These are phyloP conservation scores for Entomortierella parvispora DNA, from an alignment of 192 early-diverging fungal species.

Conservation along the genomic window DNA sequence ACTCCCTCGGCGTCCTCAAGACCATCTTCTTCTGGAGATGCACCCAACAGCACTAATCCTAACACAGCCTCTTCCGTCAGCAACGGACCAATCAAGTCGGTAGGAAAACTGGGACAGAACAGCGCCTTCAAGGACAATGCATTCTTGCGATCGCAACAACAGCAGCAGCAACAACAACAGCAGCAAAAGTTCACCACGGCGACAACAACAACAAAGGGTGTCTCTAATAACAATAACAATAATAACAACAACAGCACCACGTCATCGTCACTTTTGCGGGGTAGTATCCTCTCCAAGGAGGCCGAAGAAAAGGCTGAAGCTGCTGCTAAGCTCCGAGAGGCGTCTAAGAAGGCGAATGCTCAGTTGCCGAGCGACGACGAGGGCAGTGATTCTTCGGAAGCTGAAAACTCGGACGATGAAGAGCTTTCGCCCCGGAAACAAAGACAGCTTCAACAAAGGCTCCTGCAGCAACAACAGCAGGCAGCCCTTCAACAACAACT, in stretches of 20 bases:
- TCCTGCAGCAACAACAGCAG: slow-evolving; percentile 4
- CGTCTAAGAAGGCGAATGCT: slow-evolving; percentile 25
- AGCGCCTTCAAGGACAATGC: slow-evolving; percentile 39
- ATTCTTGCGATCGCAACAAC: slow-evolving; percentile 13
- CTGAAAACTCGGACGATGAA: slow-evolving; percentile 20
- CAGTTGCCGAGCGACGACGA: slow-evolving; percentile 46
- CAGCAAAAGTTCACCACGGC: not conserved
- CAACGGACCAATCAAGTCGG: not conserved
- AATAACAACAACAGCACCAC: not conserved
- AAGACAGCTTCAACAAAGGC: slow-evolving; percentile 12
- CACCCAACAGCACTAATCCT: not conserved
- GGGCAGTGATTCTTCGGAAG: slow-evolving; percentile 18
- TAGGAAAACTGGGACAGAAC: slow-evolving; percentile 29
- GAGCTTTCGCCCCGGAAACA: not conserved
- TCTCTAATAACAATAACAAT: not conserved
- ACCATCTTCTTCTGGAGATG: too few relatives aligned
- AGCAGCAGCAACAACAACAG: not conserved
- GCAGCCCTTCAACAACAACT: slow-evolving; percentile 11
- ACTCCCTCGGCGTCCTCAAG: not conserved
- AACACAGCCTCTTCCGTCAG: not conserved
- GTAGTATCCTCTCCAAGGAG: slow-evolving; percentile 7
- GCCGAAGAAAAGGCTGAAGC: slow-evolving; percentile 15
- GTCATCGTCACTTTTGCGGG: slow-evolving; percentile 3
- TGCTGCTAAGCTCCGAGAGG: slow-evolving; percentile 19
- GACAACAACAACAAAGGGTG: not conserved